Base-by-base conservation (phyloP, 2,329 filamentous ascomycete species). In the Colletotrichum cordylinicola region DNA sequence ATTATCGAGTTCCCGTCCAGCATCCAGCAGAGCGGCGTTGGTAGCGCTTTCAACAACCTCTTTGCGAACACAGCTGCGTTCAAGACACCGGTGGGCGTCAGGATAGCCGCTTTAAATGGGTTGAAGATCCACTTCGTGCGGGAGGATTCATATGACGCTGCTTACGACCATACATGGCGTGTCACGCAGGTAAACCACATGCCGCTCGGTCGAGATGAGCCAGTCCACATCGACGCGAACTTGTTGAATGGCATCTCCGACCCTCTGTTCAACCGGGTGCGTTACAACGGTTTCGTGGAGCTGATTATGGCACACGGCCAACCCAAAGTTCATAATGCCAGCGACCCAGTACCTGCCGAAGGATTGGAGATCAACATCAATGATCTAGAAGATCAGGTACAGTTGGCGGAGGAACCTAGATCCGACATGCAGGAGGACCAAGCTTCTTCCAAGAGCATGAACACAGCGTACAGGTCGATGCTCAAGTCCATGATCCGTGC, bases 121-220 rank as follows among this genome's bases (percentile, higher is more conserved):
- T 84, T 93, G 29, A 90, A 90, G 70, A 84, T 96, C 5, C 91
- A 92, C 56, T 90, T 96, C 85, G 89, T 94, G n/a, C 87, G 92
- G 33, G 93, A 95, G 80, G 87, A 89, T 1, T 86, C 86, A 27
- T 82, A 85, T 12, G 79, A 82, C 4, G 78, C 84, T 3, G 81
- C 81, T 1, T 70, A 82, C 4, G 85, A 88, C 18, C 84, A 88
- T 12, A 83, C 86, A 31, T 96, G 94, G 89, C 90, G 93, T 72
- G 93, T 98, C 56, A 94, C 94, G 73, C 94, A 94, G 60, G 93
- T 98, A 77, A 96, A 95, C 56, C 95, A 94, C 79, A 90, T 96
- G 55, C 91, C 94, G 1, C 88, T 99, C 5, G 96, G 96, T 6
- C 93, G 94, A 64, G 95, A 98, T 81, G 96, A 98, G 84, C 94